phyloP scores from a whole-genome alignment of 495 filamentous ascomycete genomes.

The Oleoguttula mirabilis region DNA sequence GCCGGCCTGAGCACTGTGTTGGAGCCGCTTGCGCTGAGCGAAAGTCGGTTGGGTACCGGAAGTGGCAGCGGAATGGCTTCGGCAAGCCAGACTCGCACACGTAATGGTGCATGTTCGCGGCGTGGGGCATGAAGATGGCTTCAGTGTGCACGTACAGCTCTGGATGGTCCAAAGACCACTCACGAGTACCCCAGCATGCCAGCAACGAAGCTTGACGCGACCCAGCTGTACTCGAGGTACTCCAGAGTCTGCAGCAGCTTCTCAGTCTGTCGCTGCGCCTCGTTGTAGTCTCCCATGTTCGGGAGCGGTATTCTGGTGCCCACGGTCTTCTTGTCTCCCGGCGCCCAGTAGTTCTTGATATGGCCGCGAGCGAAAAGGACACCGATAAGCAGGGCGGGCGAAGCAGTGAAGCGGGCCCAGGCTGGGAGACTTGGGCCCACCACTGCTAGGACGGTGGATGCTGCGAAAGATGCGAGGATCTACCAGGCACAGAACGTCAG shows the following conservation, averaged over 20 bases:
- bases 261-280: conserved; percentile 26
- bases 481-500: conserved; percentile 12
- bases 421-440: conserved; percentile 7
- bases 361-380: conserved; percentile 15
- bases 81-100: too few species aligned
- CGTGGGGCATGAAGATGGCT: too few species aligned
- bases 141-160: too few species aligned
- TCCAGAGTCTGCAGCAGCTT: conserved; percentile 17
- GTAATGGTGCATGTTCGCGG: too few species aligned
- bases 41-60: too few species aligned
- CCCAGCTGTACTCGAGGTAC: conserved; percentile 22
- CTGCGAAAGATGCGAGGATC: conserved; percentile 36
- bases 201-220: conserved; percentile 9
- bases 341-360: conserved; percentile 28
- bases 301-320: conserved; percentile 29
- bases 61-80: too few species aligned
- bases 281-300: conserved; percentile 26
- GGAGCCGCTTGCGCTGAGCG: too few species aligned
- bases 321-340: conserved; percentile 4
- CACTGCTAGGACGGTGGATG: conserved; percentile 31
- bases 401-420: conserved; percentile 10
- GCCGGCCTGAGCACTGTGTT: too few species aligned
- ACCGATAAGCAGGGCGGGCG: conserved; percentile 9
- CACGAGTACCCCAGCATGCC: conserved; percentile 1
- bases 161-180: too few species aligned